These are phyloP conservation scores for Xylaria palmicola DNA, from an alignment of 495 filamentous ascomycete genomes.

Conservation along the genomic window DNA sequence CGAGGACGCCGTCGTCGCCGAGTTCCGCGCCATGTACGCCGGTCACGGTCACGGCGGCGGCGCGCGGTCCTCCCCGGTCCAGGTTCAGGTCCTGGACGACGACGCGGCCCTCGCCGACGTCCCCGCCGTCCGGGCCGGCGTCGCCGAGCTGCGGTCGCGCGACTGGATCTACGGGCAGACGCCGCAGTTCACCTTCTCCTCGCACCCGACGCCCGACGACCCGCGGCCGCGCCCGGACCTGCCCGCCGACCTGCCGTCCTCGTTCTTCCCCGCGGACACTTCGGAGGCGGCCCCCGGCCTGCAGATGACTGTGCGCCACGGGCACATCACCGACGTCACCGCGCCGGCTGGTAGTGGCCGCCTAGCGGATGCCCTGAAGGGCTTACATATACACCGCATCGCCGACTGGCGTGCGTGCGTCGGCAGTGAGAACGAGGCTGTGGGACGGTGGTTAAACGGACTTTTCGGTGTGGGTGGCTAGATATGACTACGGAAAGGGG, in stretches of 20 bases:
- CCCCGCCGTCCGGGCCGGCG: conserved; percentile 11
- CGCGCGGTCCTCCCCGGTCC: not conserved
- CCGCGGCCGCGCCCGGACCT: conserved; percentile 50
- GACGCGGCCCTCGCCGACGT: not conserved
- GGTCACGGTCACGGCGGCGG: not conserved
- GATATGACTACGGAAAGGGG: not conserved
- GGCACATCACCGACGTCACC: conserved; percentile 32
- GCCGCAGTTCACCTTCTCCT: conserved; percentile 73
- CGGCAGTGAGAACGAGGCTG: conserved; percentile 11
- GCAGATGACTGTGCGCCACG: conserved; percentile 39
- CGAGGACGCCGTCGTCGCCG: conserved; percentile 45
- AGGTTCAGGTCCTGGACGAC: not conserved
- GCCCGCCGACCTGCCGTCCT: conserved; percentile 31
- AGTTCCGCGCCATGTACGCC: conserved; percentile 59
- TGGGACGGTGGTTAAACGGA: conserved; percentile 36
- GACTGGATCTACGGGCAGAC: conserved; percentile 85
- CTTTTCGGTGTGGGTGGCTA: conserved; percentile 32
- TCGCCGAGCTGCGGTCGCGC: conserved; percentile 48
- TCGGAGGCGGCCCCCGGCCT: not conserved
- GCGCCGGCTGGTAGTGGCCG: conserved; percentile 12
- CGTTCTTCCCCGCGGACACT: conserved; percentile 15
- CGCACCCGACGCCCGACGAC: conserved; percentile 53
- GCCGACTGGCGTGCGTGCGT: conserved; percentile 36
- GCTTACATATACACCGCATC: conserved; percentile 40
- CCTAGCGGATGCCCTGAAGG: conserved; percentile 22